A percentile compares a stretch with the other conserved stretches of the same genome.
phyloP scores from a whole-genome alignment of 257 asterid genomes.

The Avicennia marina region DNA sequence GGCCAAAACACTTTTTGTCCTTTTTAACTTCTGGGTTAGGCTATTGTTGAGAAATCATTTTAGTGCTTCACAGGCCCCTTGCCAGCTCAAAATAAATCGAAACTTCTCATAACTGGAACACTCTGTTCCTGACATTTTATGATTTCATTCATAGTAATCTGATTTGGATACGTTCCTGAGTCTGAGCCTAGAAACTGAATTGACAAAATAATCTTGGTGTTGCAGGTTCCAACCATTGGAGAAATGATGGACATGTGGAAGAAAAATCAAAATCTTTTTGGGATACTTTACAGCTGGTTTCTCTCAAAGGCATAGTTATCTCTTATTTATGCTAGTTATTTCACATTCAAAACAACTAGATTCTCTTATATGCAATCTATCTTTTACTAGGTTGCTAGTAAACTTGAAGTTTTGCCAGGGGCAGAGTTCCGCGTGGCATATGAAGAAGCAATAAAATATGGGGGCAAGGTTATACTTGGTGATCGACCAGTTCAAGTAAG shows the following conservation, averaged over 20 bases:
- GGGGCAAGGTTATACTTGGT: conserved; percentile 90
- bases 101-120: no score
- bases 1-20: no score
- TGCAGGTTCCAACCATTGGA: conserved; percentile 71
- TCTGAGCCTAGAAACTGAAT: conserved; percentile 5
- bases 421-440: conserved; percentile 94
- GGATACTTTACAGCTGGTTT: conserved; percentile 91
- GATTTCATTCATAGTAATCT: neutral
- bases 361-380: conserved; percentile 16
- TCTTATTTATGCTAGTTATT: conserved; percentile 1
- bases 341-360: neutral
- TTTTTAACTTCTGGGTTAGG: no score
- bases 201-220: conserved; percentile 21
- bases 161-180: conserved; percentile 1
- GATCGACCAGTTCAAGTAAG: conserved; percentile 89
- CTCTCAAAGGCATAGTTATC: conserved; percentile 68
- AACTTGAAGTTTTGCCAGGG: conserved; percentile 90
- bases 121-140: no score
- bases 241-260: conserved; percentile 95
- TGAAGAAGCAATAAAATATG: conserved; percentile 93
- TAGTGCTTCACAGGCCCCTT: no score
- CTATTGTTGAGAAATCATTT: no score
- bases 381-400: conserved; percentile 64
- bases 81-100: no score
- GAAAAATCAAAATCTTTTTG: conserved; percentile 74